phyloP scores from a whole-genome alignment of 2,329 filamentous ascomycete species.

The Xylariaceae sp. region DNA sequence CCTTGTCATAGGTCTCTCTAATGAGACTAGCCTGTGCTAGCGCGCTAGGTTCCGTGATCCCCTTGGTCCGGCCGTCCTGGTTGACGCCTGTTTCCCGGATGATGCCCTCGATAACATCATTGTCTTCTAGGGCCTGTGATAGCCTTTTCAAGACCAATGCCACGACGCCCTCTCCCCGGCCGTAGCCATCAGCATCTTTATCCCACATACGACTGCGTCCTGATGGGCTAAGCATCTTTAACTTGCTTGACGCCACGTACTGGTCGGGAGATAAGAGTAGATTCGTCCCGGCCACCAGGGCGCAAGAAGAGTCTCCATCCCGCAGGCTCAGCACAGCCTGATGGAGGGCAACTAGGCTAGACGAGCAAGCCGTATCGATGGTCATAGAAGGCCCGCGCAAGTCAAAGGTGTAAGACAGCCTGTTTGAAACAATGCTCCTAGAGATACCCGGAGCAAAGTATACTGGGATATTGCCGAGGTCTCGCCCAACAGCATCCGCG shows the following conservation, averaged over 20 bases:
- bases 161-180: conserved; percentile 40
- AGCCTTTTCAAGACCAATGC: conserved; percentile 30
- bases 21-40: conserved; percentile 33
- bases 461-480: not conserved
- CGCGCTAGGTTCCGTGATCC: conserved; percentile 14
- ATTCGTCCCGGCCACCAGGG: not conserved
- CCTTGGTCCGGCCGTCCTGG: not conserved
- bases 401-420: conserved; percentile 2
- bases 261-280: not conserved
- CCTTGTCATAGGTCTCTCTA: conserved; percentile 26
- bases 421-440: conserved; percentile 1
- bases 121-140: conserved; percentile 34
- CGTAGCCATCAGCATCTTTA: conserved; percentile 36
- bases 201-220: not conserved
- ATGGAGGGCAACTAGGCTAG: not conserved
- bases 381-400: conserved; percentile 2
- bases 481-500: not conserved
- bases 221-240: not conserved
- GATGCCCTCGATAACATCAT: not conserved
- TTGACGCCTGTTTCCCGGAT: conserved; percentile 1
- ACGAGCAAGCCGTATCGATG: conserved; percentile 2
- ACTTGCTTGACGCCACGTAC: conserved; percentile 30
- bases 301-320: not conserved
- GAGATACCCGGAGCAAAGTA: not conserved
- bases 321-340: not conserved